Base-by-base conservation (phyloP, 1,139 yeast genomes). In the Yamadazyma jaroonii region DNA sequence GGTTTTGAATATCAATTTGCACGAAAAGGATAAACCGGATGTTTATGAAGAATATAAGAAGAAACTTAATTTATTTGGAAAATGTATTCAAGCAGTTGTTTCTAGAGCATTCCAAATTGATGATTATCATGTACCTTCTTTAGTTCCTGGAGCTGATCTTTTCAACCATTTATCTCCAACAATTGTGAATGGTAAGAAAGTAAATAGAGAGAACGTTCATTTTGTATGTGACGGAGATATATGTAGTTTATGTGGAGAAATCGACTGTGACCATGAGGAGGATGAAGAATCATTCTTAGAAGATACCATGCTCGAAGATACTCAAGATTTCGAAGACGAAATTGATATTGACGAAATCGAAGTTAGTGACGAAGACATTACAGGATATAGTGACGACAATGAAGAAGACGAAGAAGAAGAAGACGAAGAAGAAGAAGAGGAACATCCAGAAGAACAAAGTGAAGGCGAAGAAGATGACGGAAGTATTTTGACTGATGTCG, bases 101-200 rank as follows among this genome's bases (percentile, higher is more conserved):
- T 80, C 95, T 1, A 70, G 96, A 42, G 89, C 90, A 1, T 88
- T 89, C 55, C 81, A 81, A 38, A 79, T 90, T 13, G 97, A 90
- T 56, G 72, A 70, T 34, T 88, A 62, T 55, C 86, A 83, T 49
- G 85, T 81, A 21, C 71, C 84, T 29, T 86, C 85, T 0, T 63
- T 90, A 42, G 96, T 89, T 23, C 96, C 97, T 0, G 90, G 90
- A 11, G 97, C 96, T 0, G 96, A 90, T 57, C 64, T 90, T 35
- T 89, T 89, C 62, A 89, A 89, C 49, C 96, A 88, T 54, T 64
- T 76, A 28, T 72, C 74, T 8, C 71, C 67, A 2, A 34, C 40
- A 45, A 8, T 49, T 2, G 50, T 30, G n/a, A 58, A 48, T 8
- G 42, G 45, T 14, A 42, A 51, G 4, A 36, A 42, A 2, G 4